Conservation (phyloP, 208 protist species). For the Leishmania braziliensis region DNA sequence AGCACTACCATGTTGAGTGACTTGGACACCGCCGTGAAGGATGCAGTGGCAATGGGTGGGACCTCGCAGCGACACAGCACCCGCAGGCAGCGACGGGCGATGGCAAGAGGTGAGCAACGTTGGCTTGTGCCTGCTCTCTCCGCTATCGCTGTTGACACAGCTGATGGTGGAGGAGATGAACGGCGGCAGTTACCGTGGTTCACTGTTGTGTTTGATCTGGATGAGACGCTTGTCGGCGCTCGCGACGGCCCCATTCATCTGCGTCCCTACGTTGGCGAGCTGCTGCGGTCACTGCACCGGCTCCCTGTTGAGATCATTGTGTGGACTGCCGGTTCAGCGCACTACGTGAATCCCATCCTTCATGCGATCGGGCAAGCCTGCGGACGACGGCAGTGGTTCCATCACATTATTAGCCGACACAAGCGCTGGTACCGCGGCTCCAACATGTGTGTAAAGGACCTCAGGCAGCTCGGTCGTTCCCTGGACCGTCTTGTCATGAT, state of each 20-base stretch:
- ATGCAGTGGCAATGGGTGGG: background rate
- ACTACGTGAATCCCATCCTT: slow-evolving; percentile 75
- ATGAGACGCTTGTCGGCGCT: slow-evolving; percentile 79
- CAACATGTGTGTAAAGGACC: slow-evolving; percentile 59
- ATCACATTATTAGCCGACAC: slow-evolving; percentile 82
- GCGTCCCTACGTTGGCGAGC: slow-evolving; percentile 52
- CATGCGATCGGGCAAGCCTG: slow-evolving; percentile 45
- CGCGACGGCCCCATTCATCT: slow-evolving; percentile 55
- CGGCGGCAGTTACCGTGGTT: slow-evolving; percentile 26
- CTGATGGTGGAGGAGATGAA: background rate
- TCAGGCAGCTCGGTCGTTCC: slow-evolving; percentile 53
- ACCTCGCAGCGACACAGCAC: slow-evolving; percentile 1
- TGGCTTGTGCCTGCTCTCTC: slow-evolving; percentile 27
- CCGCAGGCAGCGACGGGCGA: slow-evolving; percentile 10
- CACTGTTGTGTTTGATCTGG: slow-evolving; percentile 79
- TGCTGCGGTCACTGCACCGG: slow-evolving; percentile 54
- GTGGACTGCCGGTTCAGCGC: slow-evolving; percentile 64
- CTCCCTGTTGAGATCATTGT: slow-evolving; percentile 77
- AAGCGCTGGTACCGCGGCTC: slow-evolving; percentile 54
- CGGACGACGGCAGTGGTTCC: slow-evolving; percentile 65
- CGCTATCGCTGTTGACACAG: background rate
- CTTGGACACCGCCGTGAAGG: slow-evolving; percentile 14
- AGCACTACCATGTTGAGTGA: slow-evolving; percentile 19
- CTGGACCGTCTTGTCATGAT: slow-evolving; percentile 62
- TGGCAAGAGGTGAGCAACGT: slow-evolving; percentile 4